A percentile compares a stretch with the other conserved stretches of the same genome.
Evolutionary conservation across 441 rosid genomes (phyloP).

Genomic region (Francoa sonchifolia): DNA sequence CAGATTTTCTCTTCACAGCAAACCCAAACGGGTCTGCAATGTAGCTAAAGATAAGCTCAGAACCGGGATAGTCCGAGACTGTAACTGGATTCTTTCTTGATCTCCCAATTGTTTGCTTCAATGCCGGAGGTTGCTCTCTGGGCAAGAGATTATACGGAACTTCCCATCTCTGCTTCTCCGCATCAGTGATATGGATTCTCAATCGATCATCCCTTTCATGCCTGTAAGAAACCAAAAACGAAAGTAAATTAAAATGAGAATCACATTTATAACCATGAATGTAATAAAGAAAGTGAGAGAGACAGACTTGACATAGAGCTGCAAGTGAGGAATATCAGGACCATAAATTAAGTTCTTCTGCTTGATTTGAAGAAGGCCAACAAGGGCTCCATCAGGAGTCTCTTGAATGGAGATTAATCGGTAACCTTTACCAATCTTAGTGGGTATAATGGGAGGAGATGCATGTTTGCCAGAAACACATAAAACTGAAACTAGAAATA

Average conservation of each 20-base stretch:
- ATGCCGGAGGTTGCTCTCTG: slow-evolving; percentile 48
- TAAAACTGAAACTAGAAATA: slow-evolving; percentile 18
- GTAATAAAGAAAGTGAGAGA: background rate
- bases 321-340: slow-evolving; percentile 60
- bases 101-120: slow-evolving; percentile 36
- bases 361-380: slow-evolving; percentile 70
- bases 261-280: background rate
- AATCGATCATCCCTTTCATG: slow-evolving; percentile 67
- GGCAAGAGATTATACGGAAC: slow-evolving; percentile 82
- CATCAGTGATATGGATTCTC: slow-evolving; percentile 79
- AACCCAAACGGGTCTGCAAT: slow-evolving; percentile 72
- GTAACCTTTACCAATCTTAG: slow-evolving; percentile 79
- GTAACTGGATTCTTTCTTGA: slow-evolving; percentile 38
- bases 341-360: slow-evolving; percentile 63
- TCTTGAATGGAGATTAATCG: slow-evolving; percentile 64
- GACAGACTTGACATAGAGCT: no score
- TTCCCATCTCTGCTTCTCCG: slow-evolving; percentile 80
- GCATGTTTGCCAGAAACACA: slow-evolving; percentile 18
- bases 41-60: slow-evolving; percentile 55
- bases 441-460: slow-evolving; percentile 16
- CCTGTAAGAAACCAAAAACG: slow-evolving; percentile 23
- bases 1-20: slow-evolving; percentile 70
- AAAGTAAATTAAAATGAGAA: background rate
- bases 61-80: slow-evolving; percentile 42
- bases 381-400: slow-evolving; percentile 60